A percentile compares a stretch with the other conserved stretches of the same genome.
Conservation (phyloP, 2,329 filamentous ascomycete species). For the Clonostachys sp. region DNA sequence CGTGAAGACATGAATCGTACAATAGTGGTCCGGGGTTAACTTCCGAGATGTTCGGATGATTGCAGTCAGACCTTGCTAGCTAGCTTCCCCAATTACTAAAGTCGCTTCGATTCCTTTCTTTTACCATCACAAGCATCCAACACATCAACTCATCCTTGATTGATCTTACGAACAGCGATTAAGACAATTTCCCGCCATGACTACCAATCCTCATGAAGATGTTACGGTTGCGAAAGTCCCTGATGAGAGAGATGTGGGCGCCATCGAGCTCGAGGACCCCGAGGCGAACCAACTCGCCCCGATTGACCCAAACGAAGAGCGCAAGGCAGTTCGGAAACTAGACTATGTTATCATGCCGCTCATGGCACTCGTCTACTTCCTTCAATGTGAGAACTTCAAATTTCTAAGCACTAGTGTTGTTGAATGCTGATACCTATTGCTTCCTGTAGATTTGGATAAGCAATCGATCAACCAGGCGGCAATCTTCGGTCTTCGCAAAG, state of each 20-base stretch:
- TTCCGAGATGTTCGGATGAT: too few relatives aligned
- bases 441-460: conserved; percentile 3
- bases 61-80: too few relatives aligned
- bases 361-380: conserved; percentile 43
- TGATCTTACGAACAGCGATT: too few relatives aligned
- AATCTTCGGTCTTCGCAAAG: conserved; percentile 36
- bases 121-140: too few relatives aligned
- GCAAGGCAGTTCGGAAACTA: neutral
- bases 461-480: neutral
- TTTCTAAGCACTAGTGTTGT: neutral
- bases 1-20: too few relatives aligned
- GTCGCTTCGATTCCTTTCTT: too few relatives aligned
- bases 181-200: too few relatives aligned
- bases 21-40: too few relatives aligned
- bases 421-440: neutral
- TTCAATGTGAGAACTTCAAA: conserved; percentile 36
- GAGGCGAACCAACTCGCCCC: neutral
- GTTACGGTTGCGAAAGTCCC: too few relatives aligned
- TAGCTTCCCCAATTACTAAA: too few relatives aligned
- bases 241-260: neutral
- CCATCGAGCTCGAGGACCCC: neutral
- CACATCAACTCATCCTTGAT: too few relatives aligned
- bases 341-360: conserved; percentile 25
- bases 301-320: neutral
- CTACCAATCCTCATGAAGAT: too few relatives aligned